Evolutionary conservation across 768 basidiomycete species (phyloP), one percentile per base, ranked within the genome.

Genomic region (Floccularia luteovirens): DNA sequence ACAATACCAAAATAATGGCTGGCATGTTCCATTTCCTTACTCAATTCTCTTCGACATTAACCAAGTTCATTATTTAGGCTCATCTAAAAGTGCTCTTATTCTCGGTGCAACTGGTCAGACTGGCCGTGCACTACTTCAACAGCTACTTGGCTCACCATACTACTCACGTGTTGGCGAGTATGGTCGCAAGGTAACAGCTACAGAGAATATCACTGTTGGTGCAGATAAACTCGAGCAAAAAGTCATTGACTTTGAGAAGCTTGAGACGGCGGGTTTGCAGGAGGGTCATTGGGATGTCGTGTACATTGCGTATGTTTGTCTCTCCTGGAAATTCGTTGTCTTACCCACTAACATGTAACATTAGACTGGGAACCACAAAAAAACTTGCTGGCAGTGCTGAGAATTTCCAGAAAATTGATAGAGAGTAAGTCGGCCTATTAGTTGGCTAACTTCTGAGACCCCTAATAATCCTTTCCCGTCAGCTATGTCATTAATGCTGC

Each of bases 401-500:
- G 24, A 70, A 70, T 6, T 90, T 87, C 46, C 79, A 81, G 52
- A 83, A 75, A 63, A 86, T 90, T 42, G 88, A 89, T 49, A 64
- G 80, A 57, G 79, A 84, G 78, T 87, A 47, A 44, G 75, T 63
- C 24, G 14, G 14, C 23, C 30, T 5, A 42, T 3, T 23, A 14
- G 5, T 5, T 25, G 13, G 22, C 23, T 10, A n/a, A 30, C 40
- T 37, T 10, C 36, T 25, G 24, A 17, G 11, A 4, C 12, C 20
- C 17, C 14, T 19, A 20, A 19, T 41, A 21, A 22, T 31, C 7
- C 22, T 25, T 23, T 37, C 3, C 31, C 42, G 28, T 25, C 38
- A 82, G 84, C 55, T 86, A 86, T 51, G 84, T 88, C n/a, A 56
- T 88, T 34, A 75, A 77, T 38, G 79, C 82, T 5, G 87, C 84